Percentiles rank a stretch among this genome's conserved stretches.
These are phyloP conservation scores for Pleurotus salmoneostramineus DNA, from an alignment of 768 basidiomycete species.

Conservation along the genomic window DNA sequence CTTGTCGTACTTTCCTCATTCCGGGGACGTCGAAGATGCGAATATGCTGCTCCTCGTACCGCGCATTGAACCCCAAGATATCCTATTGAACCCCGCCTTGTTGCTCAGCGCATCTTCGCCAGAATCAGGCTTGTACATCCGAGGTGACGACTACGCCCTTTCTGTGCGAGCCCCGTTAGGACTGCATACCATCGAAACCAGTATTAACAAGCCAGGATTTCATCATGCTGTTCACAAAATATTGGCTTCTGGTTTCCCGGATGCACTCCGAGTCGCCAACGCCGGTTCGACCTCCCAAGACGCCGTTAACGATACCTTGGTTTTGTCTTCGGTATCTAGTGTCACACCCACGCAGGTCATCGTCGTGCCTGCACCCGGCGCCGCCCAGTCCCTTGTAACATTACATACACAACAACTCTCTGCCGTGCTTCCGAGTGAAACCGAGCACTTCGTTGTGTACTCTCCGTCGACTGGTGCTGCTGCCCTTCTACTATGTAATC, in stretches of 20 bases:
- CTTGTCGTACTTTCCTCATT: background rate
- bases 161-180: background rate
- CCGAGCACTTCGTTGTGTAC: slow-evolving; percentile 14
- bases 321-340: slow-evolving; percentile 1
- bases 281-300: background rate
- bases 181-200: background rate
- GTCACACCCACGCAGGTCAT: slow-evolving; percentile 5
- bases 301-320: background rate
- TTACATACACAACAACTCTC: slow-evolving; percentile 8
- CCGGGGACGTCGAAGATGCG: slow-evolving; percentile 11
- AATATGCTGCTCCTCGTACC: slow-evolving; percentile 6
- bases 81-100: background rate
- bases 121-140: background rate
- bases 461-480: slow-evolving; percentile 5
- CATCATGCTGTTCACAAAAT: background rate
- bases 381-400: background rate
- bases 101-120: background rate
- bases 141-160: background rate
- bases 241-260: background rate
- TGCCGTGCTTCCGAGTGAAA: slow-evolving; percentile 8
- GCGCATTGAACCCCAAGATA: background rate
- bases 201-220: background rate
- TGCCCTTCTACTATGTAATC: slow-evolving; percentile 1
- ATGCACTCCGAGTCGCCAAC: background rate
- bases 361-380: slow-evolving; percentile 8